Evolutionary conservation across 345 rosid species (phyloP).

Genomic region (Arabidopsis thaliana): TAIR10.1 NC_003075.7:12549501-12550000

Average conservation of each 20-base stretch:
- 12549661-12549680: background rate
- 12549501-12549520: constrained; percentile 35
- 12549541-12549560: constrained; percentile 17
- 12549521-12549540: constrained; percentile 37
- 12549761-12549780: constrained; percentile 6
- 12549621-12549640: background rate
- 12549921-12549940: constrained; percentile 51
- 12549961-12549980: constrained; percentile 44
- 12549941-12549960: constrained; percentile 53
- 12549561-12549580: background rate
- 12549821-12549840: constrained; percentile 1
- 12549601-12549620: constrained; percentile 1
- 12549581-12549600: background rate
- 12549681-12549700: background rate
- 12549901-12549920: constrained; percentile 22
- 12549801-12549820: constrained; percentile 10
- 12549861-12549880: constrained; percentile 6
- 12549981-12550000: constrained; percentile 42
- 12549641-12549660: background rate
- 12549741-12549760: background rate
- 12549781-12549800: background rate
- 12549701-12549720: constrained; percentile 2
- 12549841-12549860: background rate
- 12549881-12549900: constrained; percentile 8
- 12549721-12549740: background rate